Conservation (phyloP, 139 green algal species). For the Micractinium conductrix region DNA sequence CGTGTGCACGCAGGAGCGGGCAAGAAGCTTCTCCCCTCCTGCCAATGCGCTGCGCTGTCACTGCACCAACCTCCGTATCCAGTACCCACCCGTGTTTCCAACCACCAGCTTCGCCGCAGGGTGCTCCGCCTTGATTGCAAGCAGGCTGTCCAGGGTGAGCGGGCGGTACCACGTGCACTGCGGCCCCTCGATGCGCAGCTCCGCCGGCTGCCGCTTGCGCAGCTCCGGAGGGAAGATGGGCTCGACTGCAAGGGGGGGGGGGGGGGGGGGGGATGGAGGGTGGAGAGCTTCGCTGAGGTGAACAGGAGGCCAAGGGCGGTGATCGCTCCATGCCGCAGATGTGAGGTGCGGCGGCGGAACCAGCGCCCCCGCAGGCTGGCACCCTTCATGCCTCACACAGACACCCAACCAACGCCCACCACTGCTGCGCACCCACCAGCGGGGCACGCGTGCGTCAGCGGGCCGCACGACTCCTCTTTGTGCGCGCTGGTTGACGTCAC, state of each 20-base stretch:
- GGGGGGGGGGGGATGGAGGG: too few species aligned
- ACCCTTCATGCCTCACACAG: too few species aligned
- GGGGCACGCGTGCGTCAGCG: conserved; percentile 12
- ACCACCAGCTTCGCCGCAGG: conserved; percentile 82
- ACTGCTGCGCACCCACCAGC: conserved; percentile 14
- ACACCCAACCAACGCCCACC: background rate
- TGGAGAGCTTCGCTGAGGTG: too few species aligned
- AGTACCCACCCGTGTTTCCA: conserved; percentile 80
- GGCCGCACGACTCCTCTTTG: conserved; percentile 12
- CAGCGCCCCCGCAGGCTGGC: too few species aligned
- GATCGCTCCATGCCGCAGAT: too few species aligned
- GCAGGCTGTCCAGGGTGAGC: conserved; percentile 71
- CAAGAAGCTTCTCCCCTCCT: background rate
- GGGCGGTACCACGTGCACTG: conserved; percentile 65
- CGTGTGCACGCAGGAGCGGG: background rate
- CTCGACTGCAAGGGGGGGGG: conserved; percentile 56
- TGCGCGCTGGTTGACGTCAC: background rate
- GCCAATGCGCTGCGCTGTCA: background rate
- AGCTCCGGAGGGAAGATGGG: conserved; percentile 96
- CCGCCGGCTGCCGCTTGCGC: conserved; percentile 43
- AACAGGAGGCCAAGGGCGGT: too few species aligned
- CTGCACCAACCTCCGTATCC: too few species aligned
- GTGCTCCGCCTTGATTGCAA: conserved; percentile 74
- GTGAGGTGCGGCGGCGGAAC: too few species aligned
- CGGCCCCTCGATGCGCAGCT: conserved; percentile 60